Base-by-base conservation (phyloP, 192 early-diverging fungal species). In the Gonapodya sp. region DNA sequence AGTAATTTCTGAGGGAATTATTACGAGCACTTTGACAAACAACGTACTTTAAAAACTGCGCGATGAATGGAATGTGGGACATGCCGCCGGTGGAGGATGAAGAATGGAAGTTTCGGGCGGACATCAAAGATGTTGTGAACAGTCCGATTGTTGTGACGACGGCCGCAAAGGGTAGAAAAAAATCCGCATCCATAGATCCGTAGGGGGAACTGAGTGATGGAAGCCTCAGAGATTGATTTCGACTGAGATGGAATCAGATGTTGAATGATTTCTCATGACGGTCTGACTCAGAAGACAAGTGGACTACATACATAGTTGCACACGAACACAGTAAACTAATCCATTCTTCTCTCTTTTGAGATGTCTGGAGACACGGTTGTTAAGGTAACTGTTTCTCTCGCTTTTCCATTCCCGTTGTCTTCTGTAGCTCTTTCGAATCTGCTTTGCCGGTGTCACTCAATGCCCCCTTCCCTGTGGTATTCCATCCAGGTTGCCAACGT, bases 401-500 rank as follows among this genome's bases (percentile, higher is more conserved):
- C 24, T 64, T 64, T 24, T 24, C 46, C 8, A 64, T 64, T 24
- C 46, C 24, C 46, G 24, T 24, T 64, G 8, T 64, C 46, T 64
- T 24, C 24, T 8, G 46, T 16, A 64, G 8, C 46, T 16, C 46
- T 64, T 8, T 64, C 8, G 24, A 16, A 8, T 24, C 46, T 64
- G 46, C 46, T 16, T n/a, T n/a, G 24, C 46, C 46, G 8, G 8
- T 64, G 24, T 64, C 46, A 24, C 46, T 64, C 46, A n/a, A n/a
- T n/a, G n/a, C n/a, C n/a, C n/a, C n/a, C n/a, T n/a, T n/a, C n/a
- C n/a, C n/a, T n/a, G n/a, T n/a, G n/a, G n/a, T n/a, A n/a, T n/a
- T n/a, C n/a, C n/a, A 1, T 84, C 36, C 83, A 92, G 86, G 93
- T 92, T 18, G 80, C 91, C 34, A 93, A 93, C 80, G 86, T 94